Conservation (phyloP, 148 eudicot genomes). For the Beta vulgaris region DNA sequence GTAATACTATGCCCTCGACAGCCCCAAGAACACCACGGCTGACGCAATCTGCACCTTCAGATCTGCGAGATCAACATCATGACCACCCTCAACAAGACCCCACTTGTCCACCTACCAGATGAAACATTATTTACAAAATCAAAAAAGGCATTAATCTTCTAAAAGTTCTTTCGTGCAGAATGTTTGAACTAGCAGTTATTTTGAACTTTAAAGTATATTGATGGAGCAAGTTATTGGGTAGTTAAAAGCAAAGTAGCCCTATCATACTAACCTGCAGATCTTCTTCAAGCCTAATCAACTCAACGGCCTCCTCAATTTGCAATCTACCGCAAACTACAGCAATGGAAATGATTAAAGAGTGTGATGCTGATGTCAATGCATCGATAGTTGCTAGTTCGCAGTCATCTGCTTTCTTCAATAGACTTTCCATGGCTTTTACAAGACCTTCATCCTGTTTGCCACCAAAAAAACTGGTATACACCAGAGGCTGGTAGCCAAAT, state of each 20-base stretch:
- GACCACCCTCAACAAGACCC: conserved; percentile 99
- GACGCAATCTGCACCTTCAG: conserved; percentile 81
- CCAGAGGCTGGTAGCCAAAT: conserved; percentile 79
- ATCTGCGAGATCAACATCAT: conserved; percentile 93
- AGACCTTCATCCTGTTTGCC: conserved; percentile 89
- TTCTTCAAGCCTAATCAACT: conserved; percentile 92
- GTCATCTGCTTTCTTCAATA: conserved; percentile 67
- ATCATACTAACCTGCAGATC: conserved; percentile 66
- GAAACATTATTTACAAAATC: background rate
- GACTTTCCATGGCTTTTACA: conserved; percentile 56
- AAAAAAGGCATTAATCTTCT: background rate
- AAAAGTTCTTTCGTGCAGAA: background rate
- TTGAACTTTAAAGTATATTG: background rate
- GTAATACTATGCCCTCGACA: conserved; percentile 43
- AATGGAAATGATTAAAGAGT: conserved; percentile 71
- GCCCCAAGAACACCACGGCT: conserved; percentile 79
- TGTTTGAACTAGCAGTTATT: background rate
- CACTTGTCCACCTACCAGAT: conserved; percentile 65
- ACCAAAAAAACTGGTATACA: conserved; percentile 77
- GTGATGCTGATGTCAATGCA: conserved; percentile 83
- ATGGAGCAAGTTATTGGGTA: background rate
- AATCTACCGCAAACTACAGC: conserved; percentile 60
- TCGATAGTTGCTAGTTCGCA: conserved; percentile 90
- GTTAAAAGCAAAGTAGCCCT: background rate
- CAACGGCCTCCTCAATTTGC: conserved; percentile 78